Evolutionary conservation across 2,329 filamentous ascomycete species (phyloP).

Genomic region (Botryotinia globosa): DNA sequence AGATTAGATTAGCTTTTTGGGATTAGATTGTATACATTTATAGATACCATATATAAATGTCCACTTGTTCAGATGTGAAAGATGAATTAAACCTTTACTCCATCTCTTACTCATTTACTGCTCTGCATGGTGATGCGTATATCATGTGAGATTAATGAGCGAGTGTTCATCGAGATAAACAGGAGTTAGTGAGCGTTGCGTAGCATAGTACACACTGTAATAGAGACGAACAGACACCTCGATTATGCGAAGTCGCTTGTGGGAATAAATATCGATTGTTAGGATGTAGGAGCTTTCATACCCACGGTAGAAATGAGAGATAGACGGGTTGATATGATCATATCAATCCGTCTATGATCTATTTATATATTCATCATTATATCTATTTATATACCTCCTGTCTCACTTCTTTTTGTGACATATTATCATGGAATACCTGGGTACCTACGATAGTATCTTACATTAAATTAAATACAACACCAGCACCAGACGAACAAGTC

Average conservation of each 20-base stretch:
- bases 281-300: background rate
- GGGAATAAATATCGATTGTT: background rate
- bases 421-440: background rate
- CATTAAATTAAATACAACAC: too few relatives aligned
- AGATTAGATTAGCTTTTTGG: background rate
- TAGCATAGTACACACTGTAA: background rate
- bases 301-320: background rate
- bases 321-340: background rate
- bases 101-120: background rate
- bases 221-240: background rate
- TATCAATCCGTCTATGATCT: background rate
- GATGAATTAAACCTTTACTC: background rate
- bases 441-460: too few relatives aligned
- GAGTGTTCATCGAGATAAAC: background rate
- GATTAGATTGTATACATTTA: background rate
- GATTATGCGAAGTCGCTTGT: background rate
- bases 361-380: background rate
- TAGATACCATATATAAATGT: background rate
- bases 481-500: background rate
- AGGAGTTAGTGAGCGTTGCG: background rate
- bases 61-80: background rate
- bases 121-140: background rate
- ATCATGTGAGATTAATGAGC: background rate
- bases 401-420: background rate
- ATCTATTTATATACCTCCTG: background rate